Evolutionary conservation across 164 flowering plant species (phyloP).

Genomic region (Saururus chinensis): DNA sequence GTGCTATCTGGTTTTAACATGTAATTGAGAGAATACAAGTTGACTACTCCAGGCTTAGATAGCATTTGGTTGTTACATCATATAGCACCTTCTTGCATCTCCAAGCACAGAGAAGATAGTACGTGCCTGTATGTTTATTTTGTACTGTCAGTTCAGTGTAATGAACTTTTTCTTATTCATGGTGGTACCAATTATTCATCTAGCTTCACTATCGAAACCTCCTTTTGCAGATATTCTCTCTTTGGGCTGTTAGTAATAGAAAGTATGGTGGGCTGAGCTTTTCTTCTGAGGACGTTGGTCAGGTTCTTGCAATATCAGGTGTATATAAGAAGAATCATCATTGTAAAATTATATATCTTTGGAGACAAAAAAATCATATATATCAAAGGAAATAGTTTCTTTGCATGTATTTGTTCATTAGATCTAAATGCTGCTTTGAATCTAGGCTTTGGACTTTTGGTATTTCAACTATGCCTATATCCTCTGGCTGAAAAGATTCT

Average conservation of each 20-base stretch:
- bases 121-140: too few species aligned
- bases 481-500: conserved; percentile 31
- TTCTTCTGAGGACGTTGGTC: conserved; percentile 45
- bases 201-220: background rate
- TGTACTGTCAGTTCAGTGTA: background rate
- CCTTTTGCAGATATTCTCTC: conserved; percentile 47
- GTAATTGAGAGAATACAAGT: background rate
- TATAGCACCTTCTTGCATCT: too few species aligned
- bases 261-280: conserved; percentile 49
- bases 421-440: background rate
- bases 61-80: too few species aligned
- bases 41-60: too few species aligned
- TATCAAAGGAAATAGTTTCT: too few species aligned
- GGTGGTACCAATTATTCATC: background rate
- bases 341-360: background rate
- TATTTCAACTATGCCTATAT: conserved; percentile 43
- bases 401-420: background rate
- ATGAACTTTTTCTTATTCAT: background rate
- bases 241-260: conserved; percentile 61
- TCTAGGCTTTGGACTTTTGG: conserved; percentile 36
- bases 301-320: conserved; percentile 62
- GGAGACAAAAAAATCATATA: background rate
- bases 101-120: too few species aligned
- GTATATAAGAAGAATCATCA: background rate
- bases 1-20: too few species aligned